These are phyloP conservation scores for Neurospora crassa DNA, from an alignment of 2,329 filamentous ascomycete genomes.

Conservation along the genomic window DNA sequence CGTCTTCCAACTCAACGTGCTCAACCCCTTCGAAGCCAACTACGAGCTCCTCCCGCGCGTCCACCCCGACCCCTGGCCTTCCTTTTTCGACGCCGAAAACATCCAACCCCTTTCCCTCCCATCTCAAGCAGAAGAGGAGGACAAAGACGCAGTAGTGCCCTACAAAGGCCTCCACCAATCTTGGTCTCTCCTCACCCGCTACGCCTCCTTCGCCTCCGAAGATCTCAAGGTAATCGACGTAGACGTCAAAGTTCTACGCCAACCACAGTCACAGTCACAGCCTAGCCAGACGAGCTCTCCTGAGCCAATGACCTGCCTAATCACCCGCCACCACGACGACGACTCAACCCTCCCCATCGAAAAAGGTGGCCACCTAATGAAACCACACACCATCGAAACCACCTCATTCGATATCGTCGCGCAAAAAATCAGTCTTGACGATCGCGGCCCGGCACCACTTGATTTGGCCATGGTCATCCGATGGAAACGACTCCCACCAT, in stretches of 20 bases:
- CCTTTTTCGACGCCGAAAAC: slow-evolving; percentile 61
- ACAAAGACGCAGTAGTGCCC: slow-evolving; percentile 21
- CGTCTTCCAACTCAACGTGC: slow-evolving; percentile 59
- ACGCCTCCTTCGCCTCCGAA: slow-evolving; percentile 69
- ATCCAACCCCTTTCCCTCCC: slow-evolving; percentile 24
- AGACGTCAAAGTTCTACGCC: slow-evolving; percentile 25
- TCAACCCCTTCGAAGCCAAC: slow-evolving; percentile 82
- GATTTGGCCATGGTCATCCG: slow-evolving; percentile 66
- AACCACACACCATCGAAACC: slow-evolving; percentile 60
- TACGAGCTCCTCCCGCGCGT: slow-evolving; percentile 78
- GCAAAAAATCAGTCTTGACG: slow-evolving; percentile 71
- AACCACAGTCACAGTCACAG: slow-evolving; percentile 1
- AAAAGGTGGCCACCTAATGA: slow-evolving; percentile 35
- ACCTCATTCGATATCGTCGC: slow-evolving; percentile 64
- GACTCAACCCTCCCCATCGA: slow-evolving; percentile 16
- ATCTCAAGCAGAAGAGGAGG: slow-evolving; percentile 5
- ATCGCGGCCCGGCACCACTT: slow-evolving; percentile 64
- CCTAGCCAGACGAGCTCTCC: not conserved
- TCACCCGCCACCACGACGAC: not conserved
- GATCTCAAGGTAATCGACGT: slow-evolving; percentile 56
- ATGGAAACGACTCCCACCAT: slow-evolving; percentile 54
- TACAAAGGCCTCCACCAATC: slow-evolving; percentile 62
- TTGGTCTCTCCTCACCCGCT: slow-evolving; percentile 68
- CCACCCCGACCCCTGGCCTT: slow-evolving; percentile 74
- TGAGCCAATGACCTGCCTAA: slow-evolving; percentile 16